A percentile compares a stretch with the other conserved stretches of the same genome.
These are phyloP conservation scores for Spergularia bocconei DNA, from an alignment of 148 eudicot genomes.

Conservation along the genomic window DNA sequence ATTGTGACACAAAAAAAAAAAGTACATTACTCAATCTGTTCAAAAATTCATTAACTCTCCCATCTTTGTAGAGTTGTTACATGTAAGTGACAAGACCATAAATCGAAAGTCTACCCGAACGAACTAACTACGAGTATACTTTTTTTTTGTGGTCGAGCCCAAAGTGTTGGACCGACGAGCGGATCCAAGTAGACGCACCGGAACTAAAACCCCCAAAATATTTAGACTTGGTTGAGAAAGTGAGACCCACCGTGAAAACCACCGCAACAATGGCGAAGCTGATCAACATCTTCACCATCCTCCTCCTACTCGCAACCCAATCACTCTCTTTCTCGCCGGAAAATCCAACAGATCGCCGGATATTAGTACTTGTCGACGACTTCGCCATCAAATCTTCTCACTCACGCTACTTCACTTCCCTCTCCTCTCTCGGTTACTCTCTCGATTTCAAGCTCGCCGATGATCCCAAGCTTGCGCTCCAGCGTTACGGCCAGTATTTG, in stretches of 20 bases:
- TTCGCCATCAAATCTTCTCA: conserved; percentile 48
- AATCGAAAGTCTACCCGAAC: no score
- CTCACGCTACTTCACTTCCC: conserved; percentile 45
- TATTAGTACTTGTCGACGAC: conserved; percentile 52
- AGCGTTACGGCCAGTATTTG: conserved; percentile 48
- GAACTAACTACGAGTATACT: no score
- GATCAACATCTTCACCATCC: conserved; percentile 25
- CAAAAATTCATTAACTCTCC: no score
- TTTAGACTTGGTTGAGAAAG: neutral
- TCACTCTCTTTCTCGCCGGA: conserved; percentile 43
- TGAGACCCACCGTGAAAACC: neutral
- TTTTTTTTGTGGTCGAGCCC: no score
- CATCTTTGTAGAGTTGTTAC: no score
- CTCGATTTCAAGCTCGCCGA: conserved; percentile 60
- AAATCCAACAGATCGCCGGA: conserved; percentile 38
- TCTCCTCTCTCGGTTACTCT: conserved; percentile 42
- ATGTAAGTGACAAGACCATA: no score
- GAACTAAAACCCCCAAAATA: no score
- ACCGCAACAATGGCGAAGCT: conserved; percentile 36
- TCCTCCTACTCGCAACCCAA: conserved; percentile 27
- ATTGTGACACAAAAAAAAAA: no score
- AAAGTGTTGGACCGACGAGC: no score
- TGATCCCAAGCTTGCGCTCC: conserved; percentile 41
- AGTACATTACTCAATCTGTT: no score
- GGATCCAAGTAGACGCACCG: no score